A percentile compares a stretch with the other conserved stretches of the same genome.
These are phyloP conservation scores for Peronospora destructor DNA, from an alignment of 352 stramenopile genomes.

Conservation along the genomic window DNA sequence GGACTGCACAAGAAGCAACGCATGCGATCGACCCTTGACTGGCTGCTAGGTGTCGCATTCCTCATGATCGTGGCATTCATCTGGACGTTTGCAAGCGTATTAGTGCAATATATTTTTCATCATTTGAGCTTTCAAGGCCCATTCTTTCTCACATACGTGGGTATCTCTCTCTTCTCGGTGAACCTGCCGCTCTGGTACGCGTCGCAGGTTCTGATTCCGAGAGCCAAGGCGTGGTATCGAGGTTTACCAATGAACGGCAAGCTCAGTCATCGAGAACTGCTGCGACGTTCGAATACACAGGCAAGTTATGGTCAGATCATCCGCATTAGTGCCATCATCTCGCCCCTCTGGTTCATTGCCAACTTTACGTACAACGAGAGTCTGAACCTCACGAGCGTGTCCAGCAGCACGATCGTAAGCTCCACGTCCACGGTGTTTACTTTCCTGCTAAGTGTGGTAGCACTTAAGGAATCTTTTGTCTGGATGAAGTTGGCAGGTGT, in stretches of 20 bases:
- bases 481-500: slow-evolving; percentile 81
- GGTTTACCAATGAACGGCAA: slow-evolving; percentile 33
- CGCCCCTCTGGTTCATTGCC: slow-evolving; percentile 91
- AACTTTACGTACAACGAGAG: slow-evolving; percentile 93
- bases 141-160: slow-evolving; percentile 88
- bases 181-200: slow-evolving; percentile 76
- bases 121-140: slow-evolving; percentile 78
- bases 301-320: slow-evolving; percentile 42
- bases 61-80: slow-evolving; percentile 71
- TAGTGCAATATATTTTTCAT: slow-evolving; percentile 87
- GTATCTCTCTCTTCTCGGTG: slow-evolving; percentile 79
- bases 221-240: slow-evolving; percentile 26
- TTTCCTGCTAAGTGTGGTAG: slow-evolving; percentile 83
- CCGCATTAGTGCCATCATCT: slow-evolving; percentile 63
- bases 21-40: slow-evolving; percentile 42
- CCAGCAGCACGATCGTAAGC: slow-evolving; percentile 91
- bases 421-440: slow-evolving; percentile 92
- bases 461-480: slow-evolving; percentile 74
- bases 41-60: slow-evolving; percentile 66
- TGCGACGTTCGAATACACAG: slow-evolving; percentile 26
- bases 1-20: slow-evolving; percentile 3
- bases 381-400: slow-evolving; percentile 89
- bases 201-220: slow-evolving; percentile 45
- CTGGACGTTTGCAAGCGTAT: slow-evolving; percentile 78
- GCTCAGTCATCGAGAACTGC: slow-evolving; percentile 31